Evolutionary conservation across 192 early-diverging fungal species (phyloP).

Genomic region (Coemansia sp.): DNA sequence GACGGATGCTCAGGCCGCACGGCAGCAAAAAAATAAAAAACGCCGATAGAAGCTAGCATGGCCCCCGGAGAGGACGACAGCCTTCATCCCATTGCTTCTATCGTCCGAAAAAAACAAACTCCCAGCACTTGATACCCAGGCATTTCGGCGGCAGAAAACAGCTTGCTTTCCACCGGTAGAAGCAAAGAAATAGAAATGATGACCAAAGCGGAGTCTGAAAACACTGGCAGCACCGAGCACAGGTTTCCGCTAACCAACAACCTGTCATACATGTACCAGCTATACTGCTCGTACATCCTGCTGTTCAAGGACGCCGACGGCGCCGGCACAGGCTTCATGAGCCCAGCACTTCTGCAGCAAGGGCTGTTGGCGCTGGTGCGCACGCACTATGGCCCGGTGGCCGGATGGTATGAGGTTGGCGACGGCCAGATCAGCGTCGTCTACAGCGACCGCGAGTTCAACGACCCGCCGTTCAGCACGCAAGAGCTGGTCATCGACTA

Average conservation of each 20-base stretch:
- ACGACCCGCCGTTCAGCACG: slow-evolving; percentile 39
- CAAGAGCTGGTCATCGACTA: slow-evolving; percentile 33
- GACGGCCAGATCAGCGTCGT: slow-evolving; percentile 41
- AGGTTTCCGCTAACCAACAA: slow-evolving; percentile 42
- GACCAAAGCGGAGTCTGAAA: background rate
- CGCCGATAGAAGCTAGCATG: too few relatives aligned
- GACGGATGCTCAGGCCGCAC: too few relatives aligned
- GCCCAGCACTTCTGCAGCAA: slow-evolving; percentile 14
- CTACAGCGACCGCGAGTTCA: slow-evolving; percentile 26
- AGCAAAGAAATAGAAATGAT: background rate
- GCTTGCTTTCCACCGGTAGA: background rate
- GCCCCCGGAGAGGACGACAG: too few relatives aligned
- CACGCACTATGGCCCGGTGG: slow-evolving; percentile 40
- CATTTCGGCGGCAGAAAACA: too few relatives aligned
- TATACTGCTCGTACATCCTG: slow-evolving; percentile 54
- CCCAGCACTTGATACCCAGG: too few relatives aligned
- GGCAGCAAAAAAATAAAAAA: too few relatives aligned
- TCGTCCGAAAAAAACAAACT: too few relatives aligned
- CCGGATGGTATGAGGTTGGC: slow-evolving; percentile 38
- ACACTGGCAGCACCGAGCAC: slow-evolving; percentile 10
- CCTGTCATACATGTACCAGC: slow-evolving; percentile 51
- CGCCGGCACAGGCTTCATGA: slow-evolving; percentile 16
- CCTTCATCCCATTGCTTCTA: too few relatives aligned
- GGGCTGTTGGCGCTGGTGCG: slow-evolving; percentile 32
- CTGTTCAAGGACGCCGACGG: slow-evolving; percentile 28